Conservation (phyloP, 2,329 filamentous ascomycete species). For the Dissoconium aciculare region DNA sequence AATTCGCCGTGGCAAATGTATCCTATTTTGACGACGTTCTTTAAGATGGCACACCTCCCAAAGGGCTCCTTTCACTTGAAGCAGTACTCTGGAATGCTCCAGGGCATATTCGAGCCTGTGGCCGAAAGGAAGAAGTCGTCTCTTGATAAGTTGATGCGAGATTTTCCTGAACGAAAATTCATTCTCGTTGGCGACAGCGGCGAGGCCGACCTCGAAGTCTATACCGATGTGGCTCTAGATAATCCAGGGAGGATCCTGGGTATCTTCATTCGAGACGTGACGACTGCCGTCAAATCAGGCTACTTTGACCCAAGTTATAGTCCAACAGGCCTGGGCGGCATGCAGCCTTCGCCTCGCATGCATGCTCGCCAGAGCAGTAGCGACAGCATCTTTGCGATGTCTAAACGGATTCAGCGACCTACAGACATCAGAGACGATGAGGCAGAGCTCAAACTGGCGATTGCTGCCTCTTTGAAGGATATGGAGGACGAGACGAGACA, state of each 20-base stretch:
- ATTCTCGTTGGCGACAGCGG: constrained; percentile 90
- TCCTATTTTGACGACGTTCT: constrained; percentile 74
- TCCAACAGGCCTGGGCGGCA: constrained; percentile 18
- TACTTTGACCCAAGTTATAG: constrained; percentile 60
- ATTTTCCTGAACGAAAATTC: constrained; percentile 82
- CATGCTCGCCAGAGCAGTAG: constrained; percentile 19
- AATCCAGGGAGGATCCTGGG: constrained; percentile 72
- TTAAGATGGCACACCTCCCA: constrained; percentile 64
- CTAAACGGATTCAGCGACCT: constrained; percentile 21
- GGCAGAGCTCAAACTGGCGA: constrained; percentile 33
- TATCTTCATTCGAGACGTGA: constrained; percentile 92
- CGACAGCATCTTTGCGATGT: constrained; percentile 19
- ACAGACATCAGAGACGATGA: constrained; percentile 31
- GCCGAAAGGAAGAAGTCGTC: constrained; percentile 86
- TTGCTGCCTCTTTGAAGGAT: constrained; percentile 33
- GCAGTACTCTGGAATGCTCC: constrained; percentile 90
- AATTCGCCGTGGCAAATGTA: constrained; percentile 98
- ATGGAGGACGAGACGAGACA: constrained; percentile 27
- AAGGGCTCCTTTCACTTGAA: constrained; percentile 87
- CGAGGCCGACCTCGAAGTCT: constrained; percentile 92
- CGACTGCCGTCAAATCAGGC: constrained; percentile 50
- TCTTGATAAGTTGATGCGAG: constrained; percentile 66
- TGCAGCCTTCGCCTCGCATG: constrained; percentile 9
- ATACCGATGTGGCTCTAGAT: constrained; percentile 77
- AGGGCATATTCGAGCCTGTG: constrained; percentile 95